Base-by-base conservation (phyloP, 2,329 filamentous ascomycete genomes). In the Neopestalotiopsis sp. region DNA sequence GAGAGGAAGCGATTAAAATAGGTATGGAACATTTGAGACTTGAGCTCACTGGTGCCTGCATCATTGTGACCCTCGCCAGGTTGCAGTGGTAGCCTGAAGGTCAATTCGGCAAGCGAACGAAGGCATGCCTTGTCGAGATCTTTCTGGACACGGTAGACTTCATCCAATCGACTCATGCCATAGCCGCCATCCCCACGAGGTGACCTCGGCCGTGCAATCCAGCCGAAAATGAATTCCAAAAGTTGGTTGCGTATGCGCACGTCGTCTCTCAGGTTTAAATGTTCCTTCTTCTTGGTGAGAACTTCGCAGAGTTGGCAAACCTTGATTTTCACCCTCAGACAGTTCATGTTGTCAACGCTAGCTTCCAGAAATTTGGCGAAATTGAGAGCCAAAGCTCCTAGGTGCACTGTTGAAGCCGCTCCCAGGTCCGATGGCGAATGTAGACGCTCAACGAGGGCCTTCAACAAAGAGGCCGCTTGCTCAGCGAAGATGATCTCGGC, bases 1-100 rank as follows among this genome's bases (percentile, higher is more conserved):
- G 89, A 91, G 24, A 92, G 81, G 74, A 92, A 92, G 7, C 89
- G 84, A 71, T 91, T 92, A 79, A 92, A 92, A 76, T 92, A 92
- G 6, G 87, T 89, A 70, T 91, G 89, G 74, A 92, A 92, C 86
- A 92, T 90, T 74, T 92, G 88, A 0, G 89, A 90, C 75, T 92
- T 92, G 66, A 90, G 84, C 77, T 92, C 90, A 72, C 89, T 91
- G 66, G 88, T 89, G 59, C 89, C 88, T 1, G 88, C 89, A 78
- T 92, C 90, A 13, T 85, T 89, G 72, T 91, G 89, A 4, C 87
- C 88, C 66, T 92, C 90, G 1, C 86, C 85, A 1, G 90, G 89
- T 72, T 92, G 90, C 14, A 92, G 80, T 17, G 90, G 90, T 4
- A 92, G 81, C 12, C 90, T 87, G 75, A 89, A 91, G 0, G 90